Evolutionary conservation across 1,284 basidiomycete genomes (phyloP).

Genomic region (Ceratobasidium theobromae): DNA sequence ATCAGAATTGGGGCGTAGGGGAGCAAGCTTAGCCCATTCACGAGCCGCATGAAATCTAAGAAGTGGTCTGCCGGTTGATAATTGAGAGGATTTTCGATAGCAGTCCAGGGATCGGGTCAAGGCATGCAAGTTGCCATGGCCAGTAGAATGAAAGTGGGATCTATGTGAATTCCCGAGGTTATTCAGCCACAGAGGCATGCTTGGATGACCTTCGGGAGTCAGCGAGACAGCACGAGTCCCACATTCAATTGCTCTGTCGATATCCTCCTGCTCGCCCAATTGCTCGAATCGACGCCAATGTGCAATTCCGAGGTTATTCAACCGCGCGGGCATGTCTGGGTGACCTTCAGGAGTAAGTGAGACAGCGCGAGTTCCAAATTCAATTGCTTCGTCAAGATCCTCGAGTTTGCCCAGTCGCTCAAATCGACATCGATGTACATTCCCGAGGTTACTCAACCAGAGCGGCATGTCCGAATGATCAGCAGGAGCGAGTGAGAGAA

Average conservation of each 20-base stretch:
- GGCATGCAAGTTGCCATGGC: background rate
- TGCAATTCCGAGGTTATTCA: background rate
- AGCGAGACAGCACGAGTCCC: background rate
- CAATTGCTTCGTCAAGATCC: background rate
- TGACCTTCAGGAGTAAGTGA: conserved; percentile 2
- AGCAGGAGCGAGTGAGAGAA: no score
- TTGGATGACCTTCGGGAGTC: background rate
- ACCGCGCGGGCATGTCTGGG: background rate
- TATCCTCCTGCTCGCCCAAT: background rate
- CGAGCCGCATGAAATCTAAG: background rate
- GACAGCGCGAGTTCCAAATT: background rate
- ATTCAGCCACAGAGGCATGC: background rate
- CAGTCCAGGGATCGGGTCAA: background rate
- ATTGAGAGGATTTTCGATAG: background rate
- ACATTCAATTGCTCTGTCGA: background rate
- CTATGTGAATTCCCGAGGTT: background rate
- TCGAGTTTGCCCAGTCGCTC: background rate
- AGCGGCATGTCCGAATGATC: background rate
- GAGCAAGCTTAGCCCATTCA: background rate
- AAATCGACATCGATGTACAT: background rate
- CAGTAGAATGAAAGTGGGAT: background rate
- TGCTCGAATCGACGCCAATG: background rate
- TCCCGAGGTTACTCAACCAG: background rate
- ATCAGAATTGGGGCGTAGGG: background rate
- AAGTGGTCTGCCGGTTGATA: background rate